phyloP scores from a whole-genome alignment of 225 moss, liverwort and hornwort genomes.

The Pseudisothecium myosuroides region DNA sequence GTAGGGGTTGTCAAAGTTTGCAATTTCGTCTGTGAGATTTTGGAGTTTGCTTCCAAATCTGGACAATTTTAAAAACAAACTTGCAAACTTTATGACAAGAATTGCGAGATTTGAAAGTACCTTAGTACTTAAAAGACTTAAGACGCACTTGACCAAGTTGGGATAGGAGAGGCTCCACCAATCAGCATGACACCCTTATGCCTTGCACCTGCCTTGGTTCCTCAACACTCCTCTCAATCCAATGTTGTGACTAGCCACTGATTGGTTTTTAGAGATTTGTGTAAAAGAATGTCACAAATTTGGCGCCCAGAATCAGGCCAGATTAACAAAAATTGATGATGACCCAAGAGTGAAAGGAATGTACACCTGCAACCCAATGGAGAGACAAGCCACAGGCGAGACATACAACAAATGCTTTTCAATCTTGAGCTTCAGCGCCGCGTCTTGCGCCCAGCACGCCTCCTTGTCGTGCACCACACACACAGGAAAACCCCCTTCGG shows the following conservation, averaged over 20 bases:
- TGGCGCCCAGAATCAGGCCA: not conserved
- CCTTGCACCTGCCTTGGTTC: not conserved
- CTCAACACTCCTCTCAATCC: not conserved
- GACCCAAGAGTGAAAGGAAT: not conserved
- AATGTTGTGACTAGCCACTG: not conserved
- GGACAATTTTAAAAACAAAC: not conserved
- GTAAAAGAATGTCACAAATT: not conserved
- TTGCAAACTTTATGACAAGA: too few species aligned
- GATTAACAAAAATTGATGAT: not conserved
- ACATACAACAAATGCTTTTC: slow-evolving; percentile 22
- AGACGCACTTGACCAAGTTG: not conserved
- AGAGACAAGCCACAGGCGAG: not conserved
- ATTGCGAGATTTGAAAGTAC: not conserved
- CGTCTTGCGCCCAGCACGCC: slow-evolving; percentile 15
- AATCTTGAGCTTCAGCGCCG: slow-evolving; percentile 13
- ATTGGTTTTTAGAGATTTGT: not conserved
- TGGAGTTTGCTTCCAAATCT: not conserved
- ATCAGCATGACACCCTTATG: not conserved
- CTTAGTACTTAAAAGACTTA: not conserved
- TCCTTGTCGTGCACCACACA: slow-evolving; percentile 24
- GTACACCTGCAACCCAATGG: slow-evolving; percentile 11
- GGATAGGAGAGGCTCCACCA: not conserved
- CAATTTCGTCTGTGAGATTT: not conserved
- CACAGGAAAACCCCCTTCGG: not conserved
- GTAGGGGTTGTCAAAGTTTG: not conserved